Conservation (phyloP, 192 early-diverging fungal species). For the Mortierella hygrophila region DNA sequence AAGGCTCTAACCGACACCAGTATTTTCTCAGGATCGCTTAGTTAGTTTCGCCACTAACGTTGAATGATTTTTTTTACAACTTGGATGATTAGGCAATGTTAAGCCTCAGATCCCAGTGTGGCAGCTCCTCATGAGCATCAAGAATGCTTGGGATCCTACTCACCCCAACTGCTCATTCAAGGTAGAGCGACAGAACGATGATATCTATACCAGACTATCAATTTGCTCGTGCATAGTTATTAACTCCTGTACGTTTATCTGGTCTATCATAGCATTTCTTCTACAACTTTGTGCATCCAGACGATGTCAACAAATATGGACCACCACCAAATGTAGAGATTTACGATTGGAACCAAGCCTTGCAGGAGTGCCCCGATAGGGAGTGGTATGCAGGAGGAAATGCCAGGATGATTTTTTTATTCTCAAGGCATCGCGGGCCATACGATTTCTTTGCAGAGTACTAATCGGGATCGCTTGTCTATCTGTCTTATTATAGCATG, state of each 20-base stretch:
- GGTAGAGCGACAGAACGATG: conserved; percentile 49
- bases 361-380: conserved; percentile 89
- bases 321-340: conserved; percentile 78
- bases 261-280: conserved; percentile 85
- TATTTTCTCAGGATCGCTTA: too few relatives aligned
- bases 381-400: conserved; percentile 67
- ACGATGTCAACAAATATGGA: conserved; percentile 83
- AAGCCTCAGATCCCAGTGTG: conserved; percentile 59
- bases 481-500: conserved; percentile 65
- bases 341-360: conserved; percentile 85
- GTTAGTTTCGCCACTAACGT: too few relatives aligned
- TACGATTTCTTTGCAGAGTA: neutral
- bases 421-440: neutral
- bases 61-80: too few relatives aligned
- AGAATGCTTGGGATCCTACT: conserved; percentile 83
- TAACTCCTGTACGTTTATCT: neutral
- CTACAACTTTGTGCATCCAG: conserved; percentile 93
- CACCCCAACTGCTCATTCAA: conserved; percentile 85
- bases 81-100: conserved; percentile 20
- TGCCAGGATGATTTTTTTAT: neutral
- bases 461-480: neutral
- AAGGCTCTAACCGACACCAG: neutral
- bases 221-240: neutral
- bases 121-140: conserved; percentile 76
- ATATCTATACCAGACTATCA: neutral